Evolutionary conservation across 2,329 filamentous ascomycete genomes (phyloP).

Genomic region (Fusarium sulawesiense): DNA sequence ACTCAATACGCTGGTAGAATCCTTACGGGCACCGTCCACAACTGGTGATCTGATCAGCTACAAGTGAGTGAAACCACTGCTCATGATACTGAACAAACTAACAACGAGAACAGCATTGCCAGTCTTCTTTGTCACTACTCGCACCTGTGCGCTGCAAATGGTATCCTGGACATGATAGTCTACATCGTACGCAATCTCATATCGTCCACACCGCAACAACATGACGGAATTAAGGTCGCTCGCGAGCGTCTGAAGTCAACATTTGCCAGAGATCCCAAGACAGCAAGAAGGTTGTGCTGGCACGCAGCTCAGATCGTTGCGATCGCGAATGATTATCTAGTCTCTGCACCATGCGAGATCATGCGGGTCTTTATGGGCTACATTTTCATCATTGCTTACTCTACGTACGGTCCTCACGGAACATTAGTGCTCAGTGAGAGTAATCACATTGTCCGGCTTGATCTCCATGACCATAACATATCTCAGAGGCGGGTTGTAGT

Average conservation of each 20-base stretch:
- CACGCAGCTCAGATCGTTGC: conserved; percentile 1
- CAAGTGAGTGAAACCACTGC: background rate
- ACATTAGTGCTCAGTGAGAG: background rate
- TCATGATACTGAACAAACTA: background rate
- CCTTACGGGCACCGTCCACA: background rate
- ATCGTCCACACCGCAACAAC: rapidly evolving
- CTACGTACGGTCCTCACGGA: background rate
- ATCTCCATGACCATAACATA: background rate
- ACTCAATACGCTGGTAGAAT: background rate
- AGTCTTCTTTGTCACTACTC: conserved; percentile 14
- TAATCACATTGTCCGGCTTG: background rate
- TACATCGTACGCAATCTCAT: background rate
- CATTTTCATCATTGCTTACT: conserved; percentile 4
- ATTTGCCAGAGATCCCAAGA: background rate
- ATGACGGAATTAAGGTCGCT: background rate
- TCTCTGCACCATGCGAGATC: background rate
- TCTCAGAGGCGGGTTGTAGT: background rate
- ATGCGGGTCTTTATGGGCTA: conserved; percentile 10
- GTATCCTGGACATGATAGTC: background rate
- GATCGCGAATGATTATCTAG: background rate
- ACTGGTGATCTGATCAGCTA: conserved; percentile 9
- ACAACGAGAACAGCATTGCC: background rate
- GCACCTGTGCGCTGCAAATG: background rate
- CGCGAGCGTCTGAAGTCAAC: background rate
- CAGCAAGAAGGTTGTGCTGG: conserved; percentile 1